Percentiles rank a stretch among this genome's conserved stretches.
phyloP scores from a whole-genome alignment of 768 basidiomycete species.

The Collybia mongolica region DNA sequence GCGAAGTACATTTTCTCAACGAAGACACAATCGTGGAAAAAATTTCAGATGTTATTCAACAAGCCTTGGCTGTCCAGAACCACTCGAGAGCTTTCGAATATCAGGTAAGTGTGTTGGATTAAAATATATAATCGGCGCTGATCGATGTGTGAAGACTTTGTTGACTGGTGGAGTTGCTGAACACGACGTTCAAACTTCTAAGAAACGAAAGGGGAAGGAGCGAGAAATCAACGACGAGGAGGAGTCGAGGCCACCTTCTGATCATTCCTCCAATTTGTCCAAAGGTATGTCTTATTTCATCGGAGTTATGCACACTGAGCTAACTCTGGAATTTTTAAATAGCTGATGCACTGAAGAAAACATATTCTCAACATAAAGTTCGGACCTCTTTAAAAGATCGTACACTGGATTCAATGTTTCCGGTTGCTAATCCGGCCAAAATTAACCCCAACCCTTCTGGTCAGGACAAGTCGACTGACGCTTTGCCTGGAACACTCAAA shows the following conservation, averaged over 20 bases:
- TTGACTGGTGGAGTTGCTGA: conserved; percentile 52
- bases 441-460: conserved; percentile 21
- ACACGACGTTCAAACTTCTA: conserved; percentile 21
- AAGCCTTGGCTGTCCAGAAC: conserved; percentile 57
- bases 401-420: conserved; percentile 95
- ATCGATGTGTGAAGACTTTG: conserved; percentile 43
- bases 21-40: conserved; percentile 83
- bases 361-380: conserved; percentile 85
- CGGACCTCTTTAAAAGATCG: conserved; percentile 85
- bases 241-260: conserved; percentile 16
- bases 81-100: conserved; percentile 73
- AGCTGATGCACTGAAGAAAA: conserved; percentile 39
- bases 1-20: conserved; percentile 92
- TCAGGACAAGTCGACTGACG: conserved; percentile 17
- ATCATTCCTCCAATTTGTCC: conserved; percentile 18
- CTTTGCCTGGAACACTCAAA: conserved; percentile 22
- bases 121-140: background rate
- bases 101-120: conserved; percentile 42
- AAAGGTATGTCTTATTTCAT: conserved; percentile 18
- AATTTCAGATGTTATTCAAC: conserved; percentile 73
- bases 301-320: background rate
- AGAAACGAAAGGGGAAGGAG: conserved; percentile 42
- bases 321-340: background rate
- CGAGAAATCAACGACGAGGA: conserved; percentile 22
- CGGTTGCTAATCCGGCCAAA: conserved; percentile 55